Conservation (phyloP, 805 yeast species). For the Clavispora asparagi region DNA sequence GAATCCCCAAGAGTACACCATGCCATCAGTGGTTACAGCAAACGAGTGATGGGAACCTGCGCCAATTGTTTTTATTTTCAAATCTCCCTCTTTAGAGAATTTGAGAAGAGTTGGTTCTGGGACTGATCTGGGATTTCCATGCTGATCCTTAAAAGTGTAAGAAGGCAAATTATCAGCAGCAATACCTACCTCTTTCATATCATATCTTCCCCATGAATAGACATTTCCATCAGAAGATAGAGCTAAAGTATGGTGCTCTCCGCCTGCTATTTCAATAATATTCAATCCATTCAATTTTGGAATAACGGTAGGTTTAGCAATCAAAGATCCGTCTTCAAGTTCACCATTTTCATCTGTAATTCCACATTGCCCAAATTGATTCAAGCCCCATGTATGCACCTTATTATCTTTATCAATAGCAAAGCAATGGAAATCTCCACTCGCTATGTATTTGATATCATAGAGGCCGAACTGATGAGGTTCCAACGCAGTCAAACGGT, state of each 20-base stretch:
- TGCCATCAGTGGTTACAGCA: conserved; percentile 79
- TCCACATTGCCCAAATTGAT: conserved; percentile 97
- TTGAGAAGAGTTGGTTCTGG: conserved; percentile 75
- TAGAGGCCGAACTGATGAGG: conserved; percentile 82
- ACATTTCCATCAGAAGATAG: conserved; percentile 68
- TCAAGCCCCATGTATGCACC: conserved; percentile 90
- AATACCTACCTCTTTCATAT: conserved; percentile 90
- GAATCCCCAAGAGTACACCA: conserved; percentile 94
- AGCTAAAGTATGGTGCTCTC: conserved; percentile 91
- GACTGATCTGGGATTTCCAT: conserved; percentile 76
- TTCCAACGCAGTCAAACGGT: conserved; percentile 63
- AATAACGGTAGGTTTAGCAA: conserved; percentile 72
- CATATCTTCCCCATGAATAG: conserved; percentile 84
- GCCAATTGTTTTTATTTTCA: conserved; percentile 45
- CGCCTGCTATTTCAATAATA: conserved; percentile 69
- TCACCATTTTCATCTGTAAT: conserved; percentile 51
- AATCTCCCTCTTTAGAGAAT: conserved; percentile 21
- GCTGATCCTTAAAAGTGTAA: conserved; percentile 69
- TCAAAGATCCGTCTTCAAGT: conserved; percentile 80
- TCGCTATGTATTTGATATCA: conserved; percentile 72
- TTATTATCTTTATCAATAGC: conserved; percentile 72
- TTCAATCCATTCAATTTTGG: conserved; percentile 55
- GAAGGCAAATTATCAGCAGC: conserved; percentile 60
- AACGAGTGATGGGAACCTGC: conserved; percentile 91
- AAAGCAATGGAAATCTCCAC: conserved; percentile 95